A percentile compares a stretch with the other conserved stretches of the same genome.
Conservation (phyloP, 1,284 basidiomycete genomes). For the Malassezia brasiliensis region DNA sequence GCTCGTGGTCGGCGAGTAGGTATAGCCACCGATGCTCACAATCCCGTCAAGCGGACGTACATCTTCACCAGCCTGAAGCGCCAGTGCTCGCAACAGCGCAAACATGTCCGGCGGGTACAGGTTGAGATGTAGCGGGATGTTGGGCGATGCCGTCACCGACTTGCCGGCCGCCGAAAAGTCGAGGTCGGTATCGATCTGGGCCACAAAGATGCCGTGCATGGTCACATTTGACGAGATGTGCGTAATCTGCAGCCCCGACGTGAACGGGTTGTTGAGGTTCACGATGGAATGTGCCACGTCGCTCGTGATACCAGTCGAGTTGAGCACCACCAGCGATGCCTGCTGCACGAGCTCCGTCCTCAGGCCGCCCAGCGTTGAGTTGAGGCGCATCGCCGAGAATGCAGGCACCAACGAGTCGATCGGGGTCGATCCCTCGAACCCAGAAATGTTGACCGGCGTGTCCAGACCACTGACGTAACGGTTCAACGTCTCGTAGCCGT, state of each 20-base stretch:
- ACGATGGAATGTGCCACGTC: slow-evolving; percentile 63
- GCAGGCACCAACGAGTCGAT: slow-evolving; percentile 58
- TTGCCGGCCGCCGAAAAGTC: slow-evolving; percentile 57
- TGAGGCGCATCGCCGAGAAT: slow-evolving; percentile 58
- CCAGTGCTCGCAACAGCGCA: slow-evolving; percentile 61
- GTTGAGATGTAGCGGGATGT: slow-evolving; percentile 60
- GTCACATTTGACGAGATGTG: slow-evolving; percentile 59
- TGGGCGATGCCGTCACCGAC: slow-evolving; percentile 57
- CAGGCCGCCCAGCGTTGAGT: slow-evolving; percentile 59
- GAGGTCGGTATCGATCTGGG: slow-evolving; percentile 57
- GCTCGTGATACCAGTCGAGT: slow-evolving; percentile 59
- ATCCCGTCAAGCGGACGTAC: slow-evolving; percentile 61
- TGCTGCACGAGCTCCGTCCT: slow-evolving; percentile 56
- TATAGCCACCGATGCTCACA: slow-evolving; percentile 60
- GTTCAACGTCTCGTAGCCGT: slow-evolving; percentile 60
- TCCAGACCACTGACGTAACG: slow-evolving; percentile 57
- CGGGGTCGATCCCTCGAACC: slow-evolving; percentile 58
- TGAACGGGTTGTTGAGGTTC: slow-evolving; percentile 62
- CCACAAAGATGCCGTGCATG: slow-evolving; percentile 60
- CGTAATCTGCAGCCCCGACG: slow-evolving; percentile 57
- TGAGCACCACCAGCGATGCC: slow-evolving; percentile 57
- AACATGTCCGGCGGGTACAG: slow-evolving; percentile 63
- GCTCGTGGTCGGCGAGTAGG: slow-evolving; percentile 23
- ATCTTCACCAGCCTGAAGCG: slow-evolving; percentile 58
- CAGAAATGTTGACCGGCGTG: slow-evolving; percentile 48